Evolutionary conservation across 2,329 filamentous ascomycete species (phyloP).

Genomic region (Fusarium zealandicum): DNA sequence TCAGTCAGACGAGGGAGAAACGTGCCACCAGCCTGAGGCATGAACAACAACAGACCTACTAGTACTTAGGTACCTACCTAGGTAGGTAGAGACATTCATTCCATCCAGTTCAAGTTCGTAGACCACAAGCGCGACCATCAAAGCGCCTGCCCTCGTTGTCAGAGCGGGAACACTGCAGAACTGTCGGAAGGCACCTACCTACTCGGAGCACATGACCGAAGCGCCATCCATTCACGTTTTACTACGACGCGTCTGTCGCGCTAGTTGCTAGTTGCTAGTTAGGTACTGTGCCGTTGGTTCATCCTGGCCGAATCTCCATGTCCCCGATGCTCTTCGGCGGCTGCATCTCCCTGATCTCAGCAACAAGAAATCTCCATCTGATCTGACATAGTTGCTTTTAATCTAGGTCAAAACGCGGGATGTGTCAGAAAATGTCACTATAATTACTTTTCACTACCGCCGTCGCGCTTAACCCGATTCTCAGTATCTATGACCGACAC

Average conservation of each 20-base stretch:
- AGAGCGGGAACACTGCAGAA: too few species aligned
- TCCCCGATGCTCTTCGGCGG: too few species aligned
- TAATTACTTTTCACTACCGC: neutral
- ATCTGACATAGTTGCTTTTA: neutral
- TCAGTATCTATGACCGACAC: conserved; percentile 1
- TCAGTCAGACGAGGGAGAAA: conserved; percentile 7
- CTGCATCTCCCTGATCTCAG: too few species aligned
- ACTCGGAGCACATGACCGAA: conserved; percentile 24
- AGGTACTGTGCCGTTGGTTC: too few species aligned
- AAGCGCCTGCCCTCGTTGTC: too few species aligned
- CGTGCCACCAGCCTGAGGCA: conserved; percentile 19
- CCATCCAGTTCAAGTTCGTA: neutral
- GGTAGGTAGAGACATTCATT: neutral
- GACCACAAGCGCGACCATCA: neutral
- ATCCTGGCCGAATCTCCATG: neutral
- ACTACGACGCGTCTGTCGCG: conserved; percentile 22
- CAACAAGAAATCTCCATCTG: neutral
- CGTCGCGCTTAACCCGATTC: neutral
- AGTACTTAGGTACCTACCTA: too few species aligned
- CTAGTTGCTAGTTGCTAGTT: conserved; percentile 17
- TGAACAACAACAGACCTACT: neutral
- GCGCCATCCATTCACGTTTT: conserved; percentile 3
- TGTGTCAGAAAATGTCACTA: conserved; percentile 2
- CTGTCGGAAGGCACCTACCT: too few species aligned
- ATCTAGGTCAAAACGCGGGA: neutral